Base-by-base conservation (phyloP, 2,329 filamentous ascomycete species). In the Microcera coccophila region DNA sequence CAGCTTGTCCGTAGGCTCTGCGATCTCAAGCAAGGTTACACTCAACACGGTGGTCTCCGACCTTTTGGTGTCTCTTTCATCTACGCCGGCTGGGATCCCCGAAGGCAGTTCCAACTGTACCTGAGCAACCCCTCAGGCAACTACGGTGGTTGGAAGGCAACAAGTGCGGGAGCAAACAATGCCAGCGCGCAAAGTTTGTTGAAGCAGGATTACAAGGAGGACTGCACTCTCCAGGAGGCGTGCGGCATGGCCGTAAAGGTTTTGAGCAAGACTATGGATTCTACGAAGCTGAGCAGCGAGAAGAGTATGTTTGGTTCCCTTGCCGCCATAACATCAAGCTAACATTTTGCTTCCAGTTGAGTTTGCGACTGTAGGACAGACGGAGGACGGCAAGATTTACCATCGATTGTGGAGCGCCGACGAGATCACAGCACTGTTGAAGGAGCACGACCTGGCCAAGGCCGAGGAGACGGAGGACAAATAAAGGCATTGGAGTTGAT, bases 131-230 rank as follows among this genome's bases (percentile, higher is more conserved):
- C 93, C 12, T 95, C 88, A 51, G 93, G 93, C 59, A 98, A 98
- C 76, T 98, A 98, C 66, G 94, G 93, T 52, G 93, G 93, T 43
- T 98, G 93, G 93, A 98, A 98, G 75, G 93, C 93, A 24, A 98
- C 93, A 41, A 95, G 90, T 62, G 90, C 95, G 4, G 93, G 93
- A 38, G 94, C 94, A 50, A 98, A 98, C 78, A 96, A 97, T 66
- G 93, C 93, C 34, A 95, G 89, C 60, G 94, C 94, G 9, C 90
- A 96, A 71, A 95, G 90, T 70, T 71, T 98, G 69, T 71, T 98
- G 68, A 98, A 98, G 80, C 93, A 98, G 70, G 93, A 98, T 69
- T 98, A 98, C 75, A 96, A 97, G 78, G 93, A 98, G 72, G 90
- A 97, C 58, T 97, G 90, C 69, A 85, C 88, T 54, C 70, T 98